Evolutionary conservation across 2,329 filamentous ascomycete species (phyloP).

Genomic region (Kalmusia sp.): DNA sequence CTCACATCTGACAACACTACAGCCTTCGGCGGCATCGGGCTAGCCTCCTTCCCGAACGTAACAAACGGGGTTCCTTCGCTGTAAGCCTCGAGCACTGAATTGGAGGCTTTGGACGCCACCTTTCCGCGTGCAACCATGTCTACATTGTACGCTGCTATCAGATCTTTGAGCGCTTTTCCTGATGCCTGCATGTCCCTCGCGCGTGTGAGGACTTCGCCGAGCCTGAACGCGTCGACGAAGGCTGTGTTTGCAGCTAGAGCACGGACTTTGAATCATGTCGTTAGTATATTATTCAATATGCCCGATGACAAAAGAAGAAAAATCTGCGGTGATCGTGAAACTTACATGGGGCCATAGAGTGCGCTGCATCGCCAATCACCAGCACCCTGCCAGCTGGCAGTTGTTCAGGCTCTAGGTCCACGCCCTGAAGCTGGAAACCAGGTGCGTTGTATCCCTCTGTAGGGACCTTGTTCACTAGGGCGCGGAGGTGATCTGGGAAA

Average conservation of each 20-base stretch:
- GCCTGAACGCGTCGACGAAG: neutral
- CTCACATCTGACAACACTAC: neutral
- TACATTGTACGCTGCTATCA: neutral
- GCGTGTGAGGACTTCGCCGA: neutral
- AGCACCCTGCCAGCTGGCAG: slow-evolving; percentile 46
- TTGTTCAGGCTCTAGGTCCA: slow-evolving; percentile 35
- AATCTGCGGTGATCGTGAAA: neutral
- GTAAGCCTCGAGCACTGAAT: neutral
- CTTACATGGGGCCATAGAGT: slow-evolving; percentile 50
- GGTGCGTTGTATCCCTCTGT: neutral
- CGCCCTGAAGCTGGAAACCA: neutral
- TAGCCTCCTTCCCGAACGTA: neutral
- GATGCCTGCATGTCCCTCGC: neutral
- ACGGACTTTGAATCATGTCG: neutral
- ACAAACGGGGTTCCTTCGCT: neutral
- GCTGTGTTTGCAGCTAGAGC: neutral
- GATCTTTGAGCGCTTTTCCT: neutral
- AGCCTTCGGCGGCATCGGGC: neutral
- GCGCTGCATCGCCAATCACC: slow-evolving; percentile 50
- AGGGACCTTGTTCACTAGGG: slow-evolving; percentile 7
- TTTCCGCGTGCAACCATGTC: neutral
- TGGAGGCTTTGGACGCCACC: neutral
- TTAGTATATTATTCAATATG: neutral
- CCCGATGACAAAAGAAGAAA: too few species aligned
- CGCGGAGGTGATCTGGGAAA: slow-evolving; percentile 6